Percentiles rank a stretch among this genome's conserved stretches.
Conservation (phyloP, 139 green algal species). For the Volvox africanus region DNA sequence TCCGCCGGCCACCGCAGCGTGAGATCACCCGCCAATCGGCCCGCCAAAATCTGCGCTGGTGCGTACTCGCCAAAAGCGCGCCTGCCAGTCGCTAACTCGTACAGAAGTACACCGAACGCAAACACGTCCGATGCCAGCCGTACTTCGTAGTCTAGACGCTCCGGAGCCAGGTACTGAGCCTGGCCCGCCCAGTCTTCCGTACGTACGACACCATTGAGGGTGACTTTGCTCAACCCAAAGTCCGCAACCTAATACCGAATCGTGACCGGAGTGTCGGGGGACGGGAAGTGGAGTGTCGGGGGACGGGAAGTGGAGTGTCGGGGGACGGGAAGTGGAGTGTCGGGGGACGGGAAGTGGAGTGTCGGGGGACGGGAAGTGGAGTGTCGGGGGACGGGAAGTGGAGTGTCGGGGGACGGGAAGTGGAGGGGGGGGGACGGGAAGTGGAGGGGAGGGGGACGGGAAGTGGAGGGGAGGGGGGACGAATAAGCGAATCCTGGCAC, state of each 20-base stretch:
- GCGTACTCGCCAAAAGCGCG: slow-evolving; percentile 19
- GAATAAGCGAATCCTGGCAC: too few species aligned
- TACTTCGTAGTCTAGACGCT: slow-evolving; percentile 35
- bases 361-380: neutral
- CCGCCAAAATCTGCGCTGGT: slow-evolving; percentile 33
- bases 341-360: neutral
- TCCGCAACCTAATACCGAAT: slow-evolving; percentile 4
- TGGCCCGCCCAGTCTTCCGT: slow-evolving; percentile 25
- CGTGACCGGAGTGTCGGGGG: neutral
- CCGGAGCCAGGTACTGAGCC: slow-evolving; percentile 35
- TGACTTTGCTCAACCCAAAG: slow-evolving; percentile 38
- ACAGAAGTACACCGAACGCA: slow-evolving; percentile 31
- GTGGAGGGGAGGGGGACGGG: neutral
- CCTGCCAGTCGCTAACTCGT: neutral
- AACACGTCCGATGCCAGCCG: slow-evolving; percentile 18
- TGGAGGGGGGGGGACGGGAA: neutral
- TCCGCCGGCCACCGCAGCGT: slow-evolving; percentile 8
- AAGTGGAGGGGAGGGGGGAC: too few species aligned
- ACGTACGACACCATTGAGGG: neutral
- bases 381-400: too few species aligned
- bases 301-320: neutral
- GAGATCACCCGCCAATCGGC: slow-evolving; percentile 10
- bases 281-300: neutral
- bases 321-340: neutral
- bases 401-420: neutral